Conservation (phyloP, 768 basidiomycete species). For the Pholiota microspora region DNA sequence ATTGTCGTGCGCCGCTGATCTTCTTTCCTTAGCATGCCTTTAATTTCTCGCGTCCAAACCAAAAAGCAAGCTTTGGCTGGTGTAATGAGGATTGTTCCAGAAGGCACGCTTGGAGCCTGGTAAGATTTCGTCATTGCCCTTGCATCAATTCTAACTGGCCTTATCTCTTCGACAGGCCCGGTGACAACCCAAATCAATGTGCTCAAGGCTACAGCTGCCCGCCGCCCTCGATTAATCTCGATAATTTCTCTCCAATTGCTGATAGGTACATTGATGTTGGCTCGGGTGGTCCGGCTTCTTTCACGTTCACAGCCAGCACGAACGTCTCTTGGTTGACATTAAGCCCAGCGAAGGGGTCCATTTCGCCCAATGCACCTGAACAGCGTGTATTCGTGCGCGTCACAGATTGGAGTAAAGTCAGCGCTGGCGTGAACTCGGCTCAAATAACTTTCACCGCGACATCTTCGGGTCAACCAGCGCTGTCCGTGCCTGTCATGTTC, state of each 20-base stretch:
- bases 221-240: conserved; percentile 48
- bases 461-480: conserved; percentile 34
- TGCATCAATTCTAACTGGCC: background rate
- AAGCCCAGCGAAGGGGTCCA: conserved; percentile 43
- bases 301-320: conserved; percentile 49
- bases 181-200: conserved; percentile 64
- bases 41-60: conserved; percentile 47
- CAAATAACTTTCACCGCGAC: conserved; percentile 47
- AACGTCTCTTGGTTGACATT: conserved; percentile 56
- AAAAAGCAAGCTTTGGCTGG: conserved; percentile 59
- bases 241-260: conserved; percentile 52
- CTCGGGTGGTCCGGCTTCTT: conserved; percentile 55
- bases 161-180: conserved; percentile 43
- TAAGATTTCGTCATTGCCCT: conserved; percentile 21
- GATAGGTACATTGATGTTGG: conserved; percentile 61
- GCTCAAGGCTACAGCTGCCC: conserved; percentile 44
- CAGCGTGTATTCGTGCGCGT: conserved; percentile 53
- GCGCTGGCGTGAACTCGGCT: conserved; percentile 34
- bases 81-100: conserved; percentile 61
- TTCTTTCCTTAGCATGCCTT: conserved; percentile 42
- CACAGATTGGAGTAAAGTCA: conserved; percentile 52
- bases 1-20: background rate
- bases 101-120: conserved; percentile 63
- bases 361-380: conserved; percentile 47
- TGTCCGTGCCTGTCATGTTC: conserved; percentile 31